phyloP scores from a whole-genome alignment of 225 moss, liverwort and hornwort genomes.

The Straminergon stramineum region DNA sequence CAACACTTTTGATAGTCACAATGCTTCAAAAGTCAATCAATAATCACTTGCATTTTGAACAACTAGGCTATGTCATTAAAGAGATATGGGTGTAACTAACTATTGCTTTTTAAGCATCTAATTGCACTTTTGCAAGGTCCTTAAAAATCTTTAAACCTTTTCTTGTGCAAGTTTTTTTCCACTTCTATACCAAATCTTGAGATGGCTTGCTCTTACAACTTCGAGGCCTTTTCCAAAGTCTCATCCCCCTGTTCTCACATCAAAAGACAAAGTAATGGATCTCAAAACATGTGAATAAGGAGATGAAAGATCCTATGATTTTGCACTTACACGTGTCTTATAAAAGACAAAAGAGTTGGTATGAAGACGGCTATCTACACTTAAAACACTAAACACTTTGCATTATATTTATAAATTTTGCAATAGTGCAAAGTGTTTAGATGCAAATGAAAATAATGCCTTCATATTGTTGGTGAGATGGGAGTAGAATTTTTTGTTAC shows the following conservation, averaged over 20 bases:
- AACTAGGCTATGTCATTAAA: too few relatives aligned
- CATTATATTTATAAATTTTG: not conserved
- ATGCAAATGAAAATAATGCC: too few relatives aligned
- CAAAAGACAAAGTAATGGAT: too few relatives aligned
- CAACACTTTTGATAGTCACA: not conserved
- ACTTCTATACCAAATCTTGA: fast-evolving
- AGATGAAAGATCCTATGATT: too few relatives aligned
- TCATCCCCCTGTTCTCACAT: not conserved
- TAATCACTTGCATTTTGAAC: not conserved
- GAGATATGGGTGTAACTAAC: fast-evolving
- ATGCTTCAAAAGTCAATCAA: not conserved
- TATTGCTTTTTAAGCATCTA: not conserved
- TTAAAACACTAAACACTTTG: not conserved
- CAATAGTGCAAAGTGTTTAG: too few relatives aligned
- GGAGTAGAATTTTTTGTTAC: not conserved
- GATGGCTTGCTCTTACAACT: not conserved
- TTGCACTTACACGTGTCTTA: not conserved
- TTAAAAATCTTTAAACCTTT: not conserved
- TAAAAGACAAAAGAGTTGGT: not conserved
- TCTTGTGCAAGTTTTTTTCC: not conserved
- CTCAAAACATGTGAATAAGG: fast-evolving
- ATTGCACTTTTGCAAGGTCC: not conserved
- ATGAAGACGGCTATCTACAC: not conserved
- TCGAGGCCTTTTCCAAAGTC: not conserved
- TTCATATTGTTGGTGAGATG: fast-evolving